Conservation (phyloP, 2,329 filamentous ascomycete species). For the Colletotrichum spinosum region DNA sequence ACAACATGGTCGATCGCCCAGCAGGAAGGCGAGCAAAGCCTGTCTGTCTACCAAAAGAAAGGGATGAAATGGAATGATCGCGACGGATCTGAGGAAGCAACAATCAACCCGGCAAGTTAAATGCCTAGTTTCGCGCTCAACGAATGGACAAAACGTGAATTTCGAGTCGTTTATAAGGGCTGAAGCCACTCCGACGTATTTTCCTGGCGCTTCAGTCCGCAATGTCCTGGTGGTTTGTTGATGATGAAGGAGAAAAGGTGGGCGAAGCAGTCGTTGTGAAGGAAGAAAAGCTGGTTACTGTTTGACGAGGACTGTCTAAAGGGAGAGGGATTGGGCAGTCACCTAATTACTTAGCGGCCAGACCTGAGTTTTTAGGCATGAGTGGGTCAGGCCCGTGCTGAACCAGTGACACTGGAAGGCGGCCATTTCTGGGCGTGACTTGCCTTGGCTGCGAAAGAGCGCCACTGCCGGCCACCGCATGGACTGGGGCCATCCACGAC, state of each 20-base stretch:
- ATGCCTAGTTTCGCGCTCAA: slow-evolving; percentile 25
- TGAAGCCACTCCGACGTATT: slow-evolving; percentile 30
- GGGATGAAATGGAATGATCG: slow-evolving; percentile 31
- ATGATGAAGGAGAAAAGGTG: slow-evolving; percentile 37
- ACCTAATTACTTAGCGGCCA: slow-evolving; percentile 29
- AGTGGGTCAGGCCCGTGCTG: slow-evolving; percentile 19
- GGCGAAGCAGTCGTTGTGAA: slow-evolving; percentile 30
- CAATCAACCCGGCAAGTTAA: slow-evolving; percentile 34
- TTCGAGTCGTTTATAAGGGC: slow-evolving; percentile 17
- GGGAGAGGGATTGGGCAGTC: slow-evolving; percentile 13
- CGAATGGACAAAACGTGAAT: slow-evolving; percentile 7
- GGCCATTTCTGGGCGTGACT: too few relatives aligned
- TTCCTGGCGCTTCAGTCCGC: slow-evolving; percentile 32
- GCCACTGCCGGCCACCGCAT: too few relatives aligned
- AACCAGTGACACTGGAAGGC: slow-evolving; percentile 6
- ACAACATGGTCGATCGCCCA: slow-evolving; percentile 33
- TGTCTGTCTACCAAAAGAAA: slow-evolving; percentile 31
- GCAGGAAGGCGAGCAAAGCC: slow-evolving; percentile 15
- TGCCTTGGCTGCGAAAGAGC: too few relatives aligned
- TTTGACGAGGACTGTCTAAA: slow-evolving; percentile 33
- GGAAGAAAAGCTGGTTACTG: slow-evolving; percentile 42
- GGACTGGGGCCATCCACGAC: too few relatives aligned
- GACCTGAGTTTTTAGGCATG: slow-evolving; percentile 23
- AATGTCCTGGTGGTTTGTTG: slow-evolving; percentile 23
- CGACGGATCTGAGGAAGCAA: slow-evolving; percentile 14